Evolutionary conservation across 495 filamentous ascomycete species (phyloP).

Genomic region (Hypomontagnella monticulosa): DNA sequence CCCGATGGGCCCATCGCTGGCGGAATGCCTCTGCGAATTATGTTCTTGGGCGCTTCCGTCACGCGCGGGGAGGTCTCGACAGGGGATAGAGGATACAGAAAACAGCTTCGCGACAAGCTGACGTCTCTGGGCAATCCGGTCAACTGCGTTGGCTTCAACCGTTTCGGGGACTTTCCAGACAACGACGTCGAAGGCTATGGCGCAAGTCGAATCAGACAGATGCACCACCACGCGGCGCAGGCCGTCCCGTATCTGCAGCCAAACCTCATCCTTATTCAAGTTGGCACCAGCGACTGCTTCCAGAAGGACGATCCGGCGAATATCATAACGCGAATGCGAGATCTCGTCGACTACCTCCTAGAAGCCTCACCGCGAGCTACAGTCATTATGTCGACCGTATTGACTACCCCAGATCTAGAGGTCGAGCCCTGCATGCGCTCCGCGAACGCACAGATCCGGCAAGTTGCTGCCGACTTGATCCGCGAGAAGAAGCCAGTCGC

Average conservation of each 20-base stretch:
- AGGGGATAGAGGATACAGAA: conserved; percentile 43
- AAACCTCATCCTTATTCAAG: conserved; percentile 45
- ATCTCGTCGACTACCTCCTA: conserved; percentile 38
- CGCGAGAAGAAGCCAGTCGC: conserved; percentile 44
- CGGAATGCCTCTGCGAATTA: conserved; percentile 39
- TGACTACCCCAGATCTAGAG: conserved; percentile 38
- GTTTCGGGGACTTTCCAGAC: conserved; percentile 43
- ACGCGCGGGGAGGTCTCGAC: conserved; percentile 44
- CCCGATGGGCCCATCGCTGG: conserved; percentile 27
- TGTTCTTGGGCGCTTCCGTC: conserved; percentile 45
- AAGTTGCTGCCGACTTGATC: conserved; percentile 48
- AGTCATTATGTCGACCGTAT: conserved; percentile 38
- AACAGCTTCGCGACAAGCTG: conserved; percentile 41
- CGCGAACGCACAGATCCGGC: conserved; percentile 44
- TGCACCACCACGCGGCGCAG: conserved; percentile 33
- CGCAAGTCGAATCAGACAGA: conserved; percentile 38
- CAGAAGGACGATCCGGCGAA: conserved; percentile 41
- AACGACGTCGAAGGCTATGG: conserved; percentile 46
- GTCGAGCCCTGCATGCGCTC: conserved; percentile 46
- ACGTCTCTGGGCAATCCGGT: conserved; percentile 39
- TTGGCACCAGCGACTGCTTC: conserved; percentile 47
- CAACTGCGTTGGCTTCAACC: conserved; percentile 47
- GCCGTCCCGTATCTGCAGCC: conserved; percentile 40
- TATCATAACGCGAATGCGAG: conserved; percentile 40
- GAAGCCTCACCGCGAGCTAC: conserved; percentile 38